Conservation (phyloP, 306 rosid genomes). For the Bauhinia variegata region DNA sequence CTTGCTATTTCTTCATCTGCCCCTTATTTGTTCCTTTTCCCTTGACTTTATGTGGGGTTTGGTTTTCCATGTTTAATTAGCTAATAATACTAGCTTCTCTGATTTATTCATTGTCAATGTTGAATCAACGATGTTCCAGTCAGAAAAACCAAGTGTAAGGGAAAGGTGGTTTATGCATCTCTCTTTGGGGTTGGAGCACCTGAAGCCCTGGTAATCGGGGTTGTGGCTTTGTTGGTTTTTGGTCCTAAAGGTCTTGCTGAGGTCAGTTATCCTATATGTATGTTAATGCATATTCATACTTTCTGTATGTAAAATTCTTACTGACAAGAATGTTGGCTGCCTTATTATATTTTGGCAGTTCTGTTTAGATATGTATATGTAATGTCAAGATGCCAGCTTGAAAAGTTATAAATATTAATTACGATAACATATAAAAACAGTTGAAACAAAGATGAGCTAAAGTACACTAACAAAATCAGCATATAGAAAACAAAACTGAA, state of each 20-base stretch:
- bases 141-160: slow-evolving; percentile 62
- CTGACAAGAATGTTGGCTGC: slow-evolving; percentile 1
- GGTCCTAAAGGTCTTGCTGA: slow-evolving; percentile 99
- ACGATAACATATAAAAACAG: too few species aligned
- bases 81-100: too few species aligned
- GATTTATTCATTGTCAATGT: not conserved
- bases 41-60: slow-evolving; percentile 15
- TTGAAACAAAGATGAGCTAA: too few species aligned
- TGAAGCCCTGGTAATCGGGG: slow-evolving; percentile 97
- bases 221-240: slow-evolving; percentile 95
- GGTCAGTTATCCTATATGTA: slow-evolving; percentile 56
- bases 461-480: too few species aligned
- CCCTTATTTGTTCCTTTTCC: slow-evolving; percentile 9
- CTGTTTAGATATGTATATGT: not conserved
- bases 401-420: not conserved
- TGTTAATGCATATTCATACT: not conserved
- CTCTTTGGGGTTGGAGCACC: slow-evolving; percentile 99
- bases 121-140: slow-evolving; percentile 45
- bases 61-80: slow-evolving; percentile 13
- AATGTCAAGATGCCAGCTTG: not conserved
- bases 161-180: slow-evolving; percentile 81
- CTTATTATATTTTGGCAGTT: too few species aligned
- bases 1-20: not conserved
- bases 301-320: slow-evolving; percentile 1
- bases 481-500: too few species aligned